Percentiles rank a stretch among this genome's conserved stretches.
phyloP scores from a whole-genome alignment of 805 yeast genomes.

The Metschnikowia vanudenii region DNA sequence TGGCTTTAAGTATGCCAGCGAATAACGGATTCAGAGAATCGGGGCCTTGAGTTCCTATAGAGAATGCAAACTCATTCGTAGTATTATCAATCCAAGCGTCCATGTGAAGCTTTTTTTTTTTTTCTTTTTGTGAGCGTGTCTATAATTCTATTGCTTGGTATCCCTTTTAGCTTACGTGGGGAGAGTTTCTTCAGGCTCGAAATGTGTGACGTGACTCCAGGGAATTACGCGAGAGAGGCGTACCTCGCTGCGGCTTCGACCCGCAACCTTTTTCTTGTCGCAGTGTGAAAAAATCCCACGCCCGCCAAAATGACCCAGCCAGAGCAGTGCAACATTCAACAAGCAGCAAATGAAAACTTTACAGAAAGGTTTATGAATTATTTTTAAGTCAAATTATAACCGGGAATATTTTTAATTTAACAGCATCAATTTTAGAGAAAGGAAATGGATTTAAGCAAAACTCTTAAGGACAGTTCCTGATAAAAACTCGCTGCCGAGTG shows the following conservation, averaged over 20 bases:
- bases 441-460: too few species aligned
- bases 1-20: slow-evolving; percentile 10
- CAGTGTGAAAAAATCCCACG: neutral
- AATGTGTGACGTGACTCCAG: neutral
- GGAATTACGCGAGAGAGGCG: neutral
- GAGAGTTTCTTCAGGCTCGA: neutral
- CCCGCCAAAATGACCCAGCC: neutral
- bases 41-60: slow-evolving; percentile 3
- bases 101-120: neutral
- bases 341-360: too few species aligned
- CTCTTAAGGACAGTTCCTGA: too few species aligned
- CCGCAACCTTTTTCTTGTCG: neutral
- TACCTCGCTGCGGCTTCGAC: neutral
- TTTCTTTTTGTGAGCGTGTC: neutral
- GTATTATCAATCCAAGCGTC: slow-evolving; percentile 8
- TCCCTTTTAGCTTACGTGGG: neutral
- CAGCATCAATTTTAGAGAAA: too few species aligned
- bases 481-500: too few species aligned
- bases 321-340: too few species aligned
- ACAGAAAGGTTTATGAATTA: too few species aligned
- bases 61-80: slow-evolving; percentile 5
- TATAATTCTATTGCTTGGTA: too few species aligned
- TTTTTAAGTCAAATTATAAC: too few species aligned
- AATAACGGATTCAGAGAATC: slow-evolving; percentile 12
- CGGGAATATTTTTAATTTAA: too few species aligned